A percentile compares a stretch with the other conserved stretches of the same genome.
phyloP scores from a whole-genome alignment of 495 filamentous ascomycete species.

The Neurospora sp. region DNA sequence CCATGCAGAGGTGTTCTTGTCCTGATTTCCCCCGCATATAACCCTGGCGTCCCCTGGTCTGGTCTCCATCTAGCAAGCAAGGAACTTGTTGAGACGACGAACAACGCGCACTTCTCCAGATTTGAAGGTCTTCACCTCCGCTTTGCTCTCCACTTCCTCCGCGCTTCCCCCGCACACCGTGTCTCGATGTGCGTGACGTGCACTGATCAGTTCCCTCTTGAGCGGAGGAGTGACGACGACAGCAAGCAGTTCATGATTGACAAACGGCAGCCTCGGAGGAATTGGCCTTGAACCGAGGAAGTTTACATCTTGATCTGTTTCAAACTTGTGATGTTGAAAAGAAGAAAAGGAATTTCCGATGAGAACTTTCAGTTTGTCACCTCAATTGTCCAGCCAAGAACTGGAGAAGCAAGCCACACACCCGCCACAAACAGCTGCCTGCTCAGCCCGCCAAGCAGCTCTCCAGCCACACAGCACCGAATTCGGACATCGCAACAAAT shows the following conservation, averaged over 20 bases:
- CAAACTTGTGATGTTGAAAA: not conserved
- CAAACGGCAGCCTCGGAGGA: not conserved
- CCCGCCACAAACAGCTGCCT: not conserved
- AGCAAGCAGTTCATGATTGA: not conserved
- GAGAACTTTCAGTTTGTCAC: not conserved
- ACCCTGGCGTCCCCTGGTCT: not conserved
- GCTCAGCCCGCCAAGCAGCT: not conserved
- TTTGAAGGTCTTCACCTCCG: not conserved
- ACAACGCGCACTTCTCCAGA: not conserved
- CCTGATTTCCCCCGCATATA: not conserved
- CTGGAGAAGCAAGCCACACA: not conserved
- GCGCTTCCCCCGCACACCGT: not conserved
- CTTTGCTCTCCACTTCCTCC: not conserved
- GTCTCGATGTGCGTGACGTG: not conserved
- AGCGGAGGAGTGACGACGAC: not conserved
- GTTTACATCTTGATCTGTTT: not conserved
- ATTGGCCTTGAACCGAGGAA: not conserved
- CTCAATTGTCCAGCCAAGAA: not conserved
- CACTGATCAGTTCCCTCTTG: not conserved
- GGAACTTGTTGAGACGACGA: not conserved
- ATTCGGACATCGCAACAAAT: not conserved
- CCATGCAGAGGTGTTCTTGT: too few species aligned
- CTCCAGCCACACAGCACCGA: not conserved
- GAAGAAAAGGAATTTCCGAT: not conserved
- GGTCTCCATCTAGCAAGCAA: not conserved